Conservation (phyloP, 2,329 filamentous ascomycete species). For the Raffaelea arxii region DNA sequence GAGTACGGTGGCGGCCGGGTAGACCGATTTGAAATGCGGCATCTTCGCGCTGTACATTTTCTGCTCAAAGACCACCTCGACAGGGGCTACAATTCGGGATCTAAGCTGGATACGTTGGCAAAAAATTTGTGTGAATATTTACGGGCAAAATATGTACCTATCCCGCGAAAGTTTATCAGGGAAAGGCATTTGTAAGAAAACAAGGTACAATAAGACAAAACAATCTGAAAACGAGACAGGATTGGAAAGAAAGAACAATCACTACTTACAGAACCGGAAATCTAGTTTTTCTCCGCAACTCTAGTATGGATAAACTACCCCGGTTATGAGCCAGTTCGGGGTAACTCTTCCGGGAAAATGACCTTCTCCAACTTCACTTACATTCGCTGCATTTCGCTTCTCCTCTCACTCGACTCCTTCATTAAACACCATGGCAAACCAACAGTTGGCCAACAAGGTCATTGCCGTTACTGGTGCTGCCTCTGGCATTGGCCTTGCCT, state of each 20-base stretch:
- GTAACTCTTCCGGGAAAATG: no score
- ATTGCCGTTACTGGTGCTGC: constrained; percentile 35
- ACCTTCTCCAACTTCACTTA: no score
- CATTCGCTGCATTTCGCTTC: no score
- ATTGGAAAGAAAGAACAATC: no score
- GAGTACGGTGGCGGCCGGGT: constrained; percentile 24
- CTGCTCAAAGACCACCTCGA: constrained; percentile 34
- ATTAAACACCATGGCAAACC: neutral
- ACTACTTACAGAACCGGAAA: no score
- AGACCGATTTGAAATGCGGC: constrained; percentile 35
- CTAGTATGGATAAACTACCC: no score
- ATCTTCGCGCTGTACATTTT: constrained; percentile 20
- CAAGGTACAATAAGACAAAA: no score
- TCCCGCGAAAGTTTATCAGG: constrained; percentile 5
- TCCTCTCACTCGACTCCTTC: no score
- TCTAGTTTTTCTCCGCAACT: no score
- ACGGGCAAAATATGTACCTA: constrained; percentile 7
- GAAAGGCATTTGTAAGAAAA: neutral
- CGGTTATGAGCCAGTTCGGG: no score
- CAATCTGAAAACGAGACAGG: no score
- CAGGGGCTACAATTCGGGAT: constrained; percentile 35
- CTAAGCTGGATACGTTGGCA: constrained; percentile 37
- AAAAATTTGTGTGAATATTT: constrained; percentile 38
- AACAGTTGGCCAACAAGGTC: constrained; percentile 21
- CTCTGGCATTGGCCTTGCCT: constrained; percentile 34